Percentiles rank a stretch among this genome's conserved stretches.
These are phyloP conservation scores for Cyclotella cryptica DNA, from an alignment of 108 stramenopile genomes.

Conservation along the genomic window DNA sequence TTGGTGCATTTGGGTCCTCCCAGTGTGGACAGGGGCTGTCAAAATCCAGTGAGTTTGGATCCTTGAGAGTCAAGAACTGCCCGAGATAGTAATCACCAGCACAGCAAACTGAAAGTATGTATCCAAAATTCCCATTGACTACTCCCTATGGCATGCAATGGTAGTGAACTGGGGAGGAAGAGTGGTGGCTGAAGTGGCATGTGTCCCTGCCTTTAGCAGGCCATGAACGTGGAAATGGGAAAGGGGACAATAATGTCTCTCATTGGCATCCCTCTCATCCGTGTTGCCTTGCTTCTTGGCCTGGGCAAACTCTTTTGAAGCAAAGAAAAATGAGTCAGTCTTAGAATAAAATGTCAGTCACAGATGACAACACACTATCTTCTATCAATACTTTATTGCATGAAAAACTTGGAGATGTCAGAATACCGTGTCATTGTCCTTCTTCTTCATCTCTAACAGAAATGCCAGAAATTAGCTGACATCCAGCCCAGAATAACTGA, in stretches of 20 bases:
- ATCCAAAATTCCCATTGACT: slow-evolving; percentile 55
- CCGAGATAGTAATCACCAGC: slow-evolving; percentile 57
- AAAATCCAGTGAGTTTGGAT: slow-evolving; percentile 39
- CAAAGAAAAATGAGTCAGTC: too few relatives aligned
- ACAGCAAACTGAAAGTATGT: slow-evolving; percentile 49
- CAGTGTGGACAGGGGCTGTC: slow-evolving; percentile 44
- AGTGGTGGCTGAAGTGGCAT: slow-evolving; percentile 51
- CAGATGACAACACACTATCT: too few relatives aligned
- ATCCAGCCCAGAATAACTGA: background rate
- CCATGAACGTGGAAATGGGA: slow-evolving; percentile 48
- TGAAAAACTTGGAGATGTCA: too few relatives aligned
- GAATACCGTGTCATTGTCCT: too few relatives aligned
- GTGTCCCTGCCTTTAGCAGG: slow-evolving; percentile 50
- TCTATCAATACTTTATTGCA: too few relatives aligned
- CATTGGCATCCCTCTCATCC: too few relatives aligned
- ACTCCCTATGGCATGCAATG: slow-evolving; percentile 49
- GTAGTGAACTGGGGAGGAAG: slow-evolving; percentile 45
- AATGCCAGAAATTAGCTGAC: background rate
- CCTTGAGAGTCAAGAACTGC: slow-evolving; percentile 34
- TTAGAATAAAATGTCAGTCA: too few relatives aligned
- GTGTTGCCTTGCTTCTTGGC: too few relatives aligned
- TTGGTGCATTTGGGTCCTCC: background rate
- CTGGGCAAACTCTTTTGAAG: too few relatives aligned
- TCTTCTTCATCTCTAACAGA: too few relatives aligned
- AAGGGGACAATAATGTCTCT: slow-evolving; percentile 1